Evolutionary conservation across 257 asterid species (phyloP), one percentile per base, ranked within the genome.

Genomic region (Thymus mandschuricus): DNA sequence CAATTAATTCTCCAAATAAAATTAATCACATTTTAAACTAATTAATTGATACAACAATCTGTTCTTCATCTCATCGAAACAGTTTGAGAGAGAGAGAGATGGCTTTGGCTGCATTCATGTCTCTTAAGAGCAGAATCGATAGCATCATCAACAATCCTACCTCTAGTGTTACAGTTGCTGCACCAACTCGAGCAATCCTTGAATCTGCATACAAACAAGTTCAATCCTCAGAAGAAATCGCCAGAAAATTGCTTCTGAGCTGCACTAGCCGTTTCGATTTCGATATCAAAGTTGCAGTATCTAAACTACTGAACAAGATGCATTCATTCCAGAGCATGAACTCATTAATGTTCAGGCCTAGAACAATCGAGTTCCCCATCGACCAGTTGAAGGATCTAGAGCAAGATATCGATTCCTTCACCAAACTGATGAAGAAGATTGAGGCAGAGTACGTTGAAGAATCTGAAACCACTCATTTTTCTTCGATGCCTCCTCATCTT

Each of bases 131-230:
- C 52, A 46, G 21, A 46, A 46, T 46, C 52, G n/a, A 11, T 12
- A 46, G 52, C 21, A 46, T 46, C 52, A 46, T 46, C 10, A 46
- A 46, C 52, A 46, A 12, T 46, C 15, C 52, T 0, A 0, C 2
- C 3, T 46, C 52, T 10, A 15, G 52, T 46, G 52, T 12, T 46
- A 10, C 52, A 46, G 52, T 46, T 10, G 51, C 51, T 45, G 51
- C 51, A 45, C 52, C 52, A 10, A 46, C 56, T 50, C 56, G 56
- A 50, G 56, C 13, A 50, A 50, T 50, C 56, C 56, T 50, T 13
- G 56, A 50, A 50, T 50, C 11, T n/a, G 56, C 29, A 50, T n/a
- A 50, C 56, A 7, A 50, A 1, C 56, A 50, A 15, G 2, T 50
- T 50, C 56, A 50, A 15, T 50, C 56, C 56, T 50, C 56, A 0